A percentile compares a stretch with the other conserved stretches of the same genome.
Conservation (phyloP, 371 early-diverging fungal species). For the Mortierella sp. region DNA sequence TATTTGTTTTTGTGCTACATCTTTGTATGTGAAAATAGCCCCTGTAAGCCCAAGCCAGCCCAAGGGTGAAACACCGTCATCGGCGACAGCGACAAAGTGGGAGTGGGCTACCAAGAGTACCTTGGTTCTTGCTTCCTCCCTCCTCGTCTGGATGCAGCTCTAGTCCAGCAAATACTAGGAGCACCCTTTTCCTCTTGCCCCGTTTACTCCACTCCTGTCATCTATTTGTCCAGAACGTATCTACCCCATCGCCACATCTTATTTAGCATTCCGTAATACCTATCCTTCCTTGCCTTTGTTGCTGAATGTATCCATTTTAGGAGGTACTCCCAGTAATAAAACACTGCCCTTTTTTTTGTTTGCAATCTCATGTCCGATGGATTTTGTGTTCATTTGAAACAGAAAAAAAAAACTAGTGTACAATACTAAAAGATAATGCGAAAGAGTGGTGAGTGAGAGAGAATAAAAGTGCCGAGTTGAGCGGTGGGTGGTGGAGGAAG, state of each 20-base stretch:
- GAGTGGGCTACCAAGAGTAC: neutral
- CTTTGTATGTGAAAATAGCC: neutral
- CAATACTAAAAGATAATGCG: slow-evolving; percentile 1
- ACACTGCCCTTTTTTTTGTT: neutral
- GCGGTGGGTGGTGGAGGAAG: neutral
- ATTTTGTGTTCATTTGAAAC: neutral
- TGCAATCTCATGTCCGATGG: neutral
- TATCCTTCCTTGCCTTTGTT: neutral
- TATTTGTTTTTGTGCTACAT: neutral
- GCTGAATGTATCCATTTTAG: neutral
- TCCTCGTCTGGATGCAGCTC: slow-evolving; percentile 4
- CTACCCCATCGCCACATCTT: neutral
- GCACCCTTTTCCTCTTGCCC: too few relatives aligned
- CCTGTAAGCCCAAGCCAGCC: neutral
- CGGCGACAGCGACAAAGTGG: slow-evolving; percentile 5
- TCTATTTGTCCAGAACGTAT: neutral
- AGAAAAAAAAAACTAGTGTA: slow-evolving; percentile 11
- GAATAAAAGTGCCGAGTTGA: neutral
- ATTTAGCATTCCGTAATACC: neutral
- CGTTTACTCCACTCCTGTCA: too few relatives aligned
- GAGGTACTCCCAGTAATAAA: neutral
- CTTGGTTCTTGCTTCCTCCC: neutral
- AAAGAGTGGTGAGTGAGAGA: neutral
- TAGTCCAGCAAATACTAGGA: neutral
- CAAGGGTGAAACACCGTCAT: neutral